phyloP scores from a whole-genome alignment of 2,329 filamentous ascomycete species.

The Aureobasidium sp. region DNA sequence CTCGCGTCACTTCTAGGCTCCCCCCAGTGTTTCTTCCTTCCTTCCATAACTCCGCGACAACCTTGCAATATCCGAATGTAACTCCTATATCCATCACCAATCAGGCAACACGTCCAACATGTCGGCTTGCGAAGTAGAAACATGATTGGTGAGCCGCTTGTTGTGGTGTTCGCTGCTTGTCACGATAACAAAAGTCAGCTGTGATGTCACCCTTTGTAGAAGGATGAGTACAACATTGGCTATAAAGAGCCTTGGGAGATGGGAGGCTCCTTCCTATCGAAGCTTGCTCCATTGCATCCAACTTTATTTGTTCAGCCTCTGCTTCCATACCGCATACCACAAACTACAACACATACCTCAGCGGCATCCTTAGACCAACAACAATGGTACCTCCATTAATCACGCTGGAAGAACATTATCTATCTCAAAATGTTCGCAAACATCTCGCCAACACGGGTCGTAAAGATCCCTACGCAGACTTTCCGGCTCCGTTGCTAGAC shows the following conservation, averaged over 20 bases:
- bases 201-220: background rate
- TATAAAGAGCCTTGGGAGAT: background rate
- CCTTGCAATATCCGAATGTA: background rate
- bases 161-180: background rate
- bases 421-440: constrained; percentile 17
- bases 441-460: background rate
- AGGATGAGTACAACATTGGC: background rate
- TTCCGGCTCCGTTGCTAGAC: background rate
- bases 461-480: constrained; percentile 3
- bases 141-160: background rate
- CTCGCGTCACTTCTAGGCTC: background rate
- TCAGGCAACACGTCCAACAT: too few relatives aligned
- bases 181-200: background rate
- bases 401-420: constrained; percentile 30
- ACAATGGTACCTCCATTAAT: constrained; percentile 27
- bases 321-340: background rate
- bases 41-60: background rate
- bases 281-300: too few relatives aligned
- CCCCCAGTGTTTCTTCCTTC: background rate
- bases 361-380: background rate
- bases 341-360: background rate
- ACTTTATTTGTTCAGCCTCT: too few relatives aligned
- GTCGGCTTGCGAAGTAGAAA: too few relatives aligned
- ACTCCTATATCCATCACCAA: background rate
- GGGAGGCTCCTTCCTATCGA: background rate